Evolutionary conservation across 2,329 filamentous ascomycete species (phyloP).

Genomic region (Microcera coccophila): DNA sequence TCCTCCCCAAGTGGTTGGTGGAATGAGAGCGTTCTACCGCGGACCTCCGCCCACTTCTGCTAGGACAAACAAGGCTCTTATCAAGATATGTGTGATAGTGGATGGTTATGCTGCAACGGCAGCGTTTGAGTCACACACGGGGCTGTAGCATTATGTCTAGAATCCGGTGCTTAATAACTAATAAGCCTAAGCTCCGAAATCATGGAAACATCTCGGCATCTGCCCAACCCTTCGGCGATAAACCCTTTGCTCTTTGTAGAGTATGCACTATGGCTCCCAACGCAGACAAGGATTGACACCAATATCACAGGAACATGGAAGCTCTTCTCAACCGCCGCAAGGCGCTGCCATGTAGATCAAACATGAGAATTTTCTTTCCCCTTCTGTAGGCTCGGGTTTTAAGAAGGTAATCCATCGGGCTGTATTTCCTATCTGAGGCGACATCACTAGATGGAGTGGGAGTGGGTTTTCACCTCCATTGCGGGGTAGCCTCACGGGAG

Average conservation of each 20-base stretch:
- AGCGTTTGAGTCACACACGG: neutral
- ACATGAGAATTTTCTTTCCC: neutral
- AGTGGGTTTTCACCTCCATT: slow-evolving; percentile 26
- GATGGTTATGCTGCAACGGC: neutral
- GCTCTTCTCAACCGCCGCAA: slow-evolving; percentile 15
- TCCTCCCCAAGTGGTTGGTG: no score
- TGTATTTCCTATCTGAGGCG: slow-evolving; percentile 23
- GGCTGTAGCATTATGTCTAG: neutral
- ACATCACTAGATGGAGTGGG: slow-evolving; percentile 1
- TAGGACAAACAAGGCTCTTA: no score
- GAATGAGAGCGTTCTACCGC: no score
- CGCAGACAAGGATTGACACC: no score
- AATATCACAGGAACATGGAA: no score
- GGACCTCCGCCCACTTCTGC: no score
- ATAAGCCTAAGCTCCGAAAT: neutral
- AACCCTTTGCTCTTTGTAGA: neutral
- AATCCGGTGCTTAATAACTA: neutral
- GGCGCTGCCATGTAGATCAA: slow-evolving; percentile 12
- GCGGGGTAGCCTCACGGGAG: slow-evolving; percentile 29
- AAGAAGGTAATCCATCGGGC: slow-evolving; percentile 20
- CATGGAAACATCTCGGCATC: neutral
- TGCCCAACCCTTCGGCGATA: neutral
- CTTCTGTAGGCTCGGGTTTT: slow-evolving; percentile 4
- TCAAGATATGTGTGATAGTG: no score
- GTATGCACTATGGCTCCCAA: no score